Base-by-base conservation (phyloP, 2,329 filamentous ascomycete genomes). In the Emericellopsis atlantica region DNA sequence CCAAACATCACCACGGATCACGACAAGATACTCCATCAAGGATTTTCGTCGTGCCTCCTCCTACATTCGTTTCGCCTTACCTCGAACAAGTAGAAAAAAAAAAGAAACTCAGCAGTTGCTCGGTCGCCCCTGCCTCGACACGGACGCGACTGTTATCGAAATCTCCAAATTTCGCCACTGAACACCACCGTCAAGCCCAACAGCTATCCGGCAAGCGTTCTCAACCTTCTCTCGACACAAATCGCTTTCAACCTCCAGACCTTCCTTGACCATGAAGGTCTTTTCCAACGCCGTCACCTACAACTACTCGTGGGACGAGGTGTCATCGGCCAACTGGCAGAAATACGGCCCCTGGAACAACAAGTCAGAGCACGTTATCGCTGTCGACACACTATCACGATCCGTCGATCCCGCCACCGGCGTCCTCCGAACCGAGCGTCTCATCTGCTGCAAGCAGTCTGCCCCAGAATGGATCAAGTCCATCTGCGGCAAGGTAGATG, bases 281-380 rank as follows among this genome's bases (percentile, higher is more conserved):
- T 96, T 96, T 57, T 85, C 86, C 52, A 93, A 87, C 55, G 70
- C 72, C 32, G 85, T 87, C 64, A 88, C 87, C 46, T 98, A 93
- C 67, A 76, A 95, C 68, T 98, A 98, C 72, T 94, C 90, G 36
- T 98, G 92, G 92, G 87, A 95, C 56, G 90, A 96, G 63, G 92
- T 98, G 31, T 95, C 88, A 22, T 88, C 87, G 12, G 88, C 85
- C 59, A 98, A 98, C 74, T 98, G 92, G 92, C 83, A 81, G 52
- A 98, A 98, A 64, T 98, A 98, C 67, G 93, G 87, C 55, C 90
- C 90, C 16, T 96, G 92, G 90, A 98, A 98, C 69, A 84, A 95
- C 62, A 92, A 95, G 67, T 89, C 85, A n/a, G 86, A 88, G 33
- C 92, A 98, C 63, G 92, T 98, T 50, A 79, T 93, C 49, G 89